Evolutionary conservation across 495 filamentous ascomycete genomes (phyloP).

Genomic region (Podospora pseudopauciseta): DNA sequence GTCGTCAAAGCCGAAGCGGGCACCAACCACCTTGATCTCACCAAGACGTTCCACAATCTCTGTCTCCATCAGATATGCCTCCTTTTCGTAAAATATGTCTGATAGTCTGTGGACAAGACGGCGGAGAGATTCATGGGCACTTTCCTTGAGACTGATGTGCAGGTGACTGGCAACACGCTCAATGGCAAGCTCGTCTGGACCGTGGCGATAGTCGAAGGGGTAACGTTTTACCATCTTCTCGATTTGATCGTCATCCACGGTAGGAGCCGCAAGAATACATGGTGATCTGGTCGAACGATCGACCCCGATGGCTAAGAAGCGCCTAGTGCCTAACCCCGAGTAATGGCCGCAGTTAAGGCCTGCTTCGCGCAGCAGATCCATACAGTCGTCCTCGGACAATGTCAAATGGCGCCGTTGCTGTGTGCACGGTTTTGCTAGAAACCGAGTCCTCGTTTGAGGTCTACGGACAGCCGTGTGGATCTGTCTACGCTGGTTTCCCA

Average conservation of each 20-base stretch:
- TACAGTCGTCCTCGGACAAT: conserved; percentile 54
- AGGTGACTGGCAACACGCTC: conserved; percentile 33
- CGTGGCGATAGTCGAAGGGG: conserved; percentile 56
- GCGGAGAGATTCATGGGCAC: conserved; percentile 37
- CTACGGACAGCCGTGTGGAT: conserved; percentile 47
- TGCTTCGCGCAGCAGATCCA: conserved; percentile 54
- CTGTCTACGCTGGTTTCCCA: conserved; percentile 34
- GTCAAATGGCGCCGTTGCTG: conserved; percentile 56
- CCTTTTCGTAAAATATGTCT: conserved; percentile 61
- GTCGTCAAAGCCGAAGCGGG: conserved; percentile 69
- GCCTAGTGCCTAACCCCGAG: conserved; percentile 32
- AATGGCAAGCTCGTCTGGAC: conserved; percentile 51
- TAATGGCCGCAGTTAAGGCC: conserved; percentile 48
- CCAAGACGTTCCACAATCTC: conserved; percentile 41
- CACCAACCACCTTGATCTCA: conserved; percentile 44
- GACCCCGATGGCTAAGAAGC: conserved; percentile 58
- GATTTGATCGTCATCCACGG: conserved; percentile 30
- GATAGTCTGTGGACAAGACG: conserved; percentile 53
- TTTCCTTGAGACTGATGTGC: conserved; percentile 21
- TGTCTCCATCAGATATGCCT: conserved; percentile 61
- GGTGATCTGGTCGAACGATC: conserved; percentile 62
- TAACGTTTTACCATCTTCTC: conserved; percentile 48
- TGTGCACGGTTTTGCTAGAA: background rate
- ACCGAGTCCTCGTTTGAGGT: conserved; percentile 6
- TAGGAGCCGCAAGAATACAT: conserved; percentile 62